Conservation (phyloP, 2,329 filamentous ascomycete species). For the Botrytis paeoniae region DNA sequence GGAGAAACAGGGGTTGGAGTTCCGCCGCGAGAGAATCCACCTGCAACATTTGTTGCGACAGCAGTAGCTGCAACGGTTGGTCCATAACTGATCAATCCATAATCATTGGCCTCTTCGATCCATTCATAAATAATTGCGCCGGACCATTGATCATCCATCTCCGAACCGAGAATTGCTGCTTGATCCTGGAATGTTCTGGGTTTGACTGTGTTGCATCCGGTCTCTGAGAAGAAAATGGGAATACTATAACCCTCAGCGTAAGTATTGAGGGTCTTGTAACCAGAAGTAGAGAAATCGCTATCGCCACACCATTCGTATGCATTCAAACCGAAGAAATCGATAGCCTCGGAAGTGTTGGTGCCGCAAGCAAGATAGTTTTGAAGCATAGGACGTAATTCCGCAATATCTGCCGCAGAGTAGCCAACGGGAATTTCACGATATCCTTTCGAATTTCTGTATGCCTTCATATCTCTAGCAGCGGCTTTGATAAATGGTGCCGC, state of each 20-base stretch:
- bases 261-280: slow-evolving; percentile 66
- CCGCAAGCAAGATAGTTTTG: slow-evolving; percentile 77
- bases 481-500: slow-evolving; percentile 83
- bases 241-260: slow-evolving; percentile 70
- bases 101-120: slow-evolving; percentile 81
- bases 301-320: slow-evolving; percentile 77
- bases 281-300: slow-evolving; percentile 55
- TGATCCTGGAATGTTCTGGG: slow-evolving; percentile 70
- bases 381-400: slow-evolving; percentile 59
- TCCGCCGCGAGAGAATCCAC: slow-evolving; percentile 67
- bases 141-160: slow-evolving; percentile 70
- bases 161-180: slow-evolving; percentile 67
- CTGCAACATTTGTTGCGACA: slow-evolving; percentile 55
- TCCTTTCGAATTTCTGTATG: slow-evolving; percentile 69
- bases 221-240: slow-evolving; percentile 89
- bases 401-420: slow-evolving; percentile 84
- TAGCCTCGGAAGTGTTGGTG: slow-evolving; percentile 60
- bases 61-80: slow-evolving; percentile 50
- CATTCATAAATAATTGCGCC: slow-evolving; percentile 87
- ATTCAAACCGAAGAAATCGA: slow-evolving; percentile 85
- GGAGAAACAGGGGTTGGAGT: slow-evolving; percentile 70
- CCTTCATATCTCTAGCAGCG: slow-evolving; percentile 77
- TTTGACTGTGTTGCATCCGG: slow-evolving; percentile 68
- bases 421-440: slow-evolving; percentile 82
- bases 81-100: slow-evolving; percentile 77